These are phyloP conservation scores for Hypomyces perniciosus DNA, from an alignment of 2,329 filamentous ascomycete species.

Conservation along the genomic window DNA sequence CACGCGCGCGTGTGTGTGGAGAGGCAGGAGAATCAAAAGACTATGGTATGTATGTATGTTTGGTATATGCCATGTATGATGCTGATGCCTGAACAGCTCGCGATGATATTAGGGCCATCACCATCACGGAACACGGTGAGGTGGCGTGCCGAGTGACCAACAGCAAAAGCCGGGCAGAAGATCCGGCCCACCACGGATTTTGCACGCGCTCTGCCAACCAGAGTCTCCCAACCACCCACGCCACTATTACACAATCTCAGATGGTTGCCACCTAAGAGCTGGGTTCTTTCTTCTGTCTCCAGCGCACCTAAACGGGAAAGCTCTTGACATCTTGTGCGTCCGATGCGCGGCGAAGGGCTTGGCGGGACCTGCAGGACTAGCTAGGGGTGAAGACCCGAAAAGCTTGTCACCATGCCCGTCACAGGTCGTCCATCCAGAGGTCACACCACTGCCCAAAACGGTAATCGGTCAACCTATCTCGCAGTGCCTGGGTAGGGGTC, in stretches of 20 bases:
- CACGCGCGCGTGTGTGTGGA: slow-evolving; percentile 1
- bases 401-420: slow-evolving; percentile 11
- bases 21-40: background rate
- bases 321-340: slow-evolving; percentile 28
- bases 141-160: slow-evolving; percentile 6
- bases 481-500: slow-evolving; percentile 7
- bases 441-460: slow-evolving; percentile 21
- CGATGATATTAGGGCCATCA: background rate
- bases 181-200: slow-evolving; percentile 7
- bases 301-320: slow-evolving; percentile 26
- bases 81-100: slow-evolving; percentile 9
- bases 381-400: slow-evolving; percentile 3
- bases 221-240: background rate
- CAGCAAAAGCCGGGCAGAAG: slow-evolving; percentile 9
- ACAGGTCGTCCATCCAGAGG: slow-evolving; percentile 17
- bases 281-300: slow-evolving; percentile 1
- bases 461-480: slow-evolving; percentile 21
- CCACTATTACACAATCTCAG: slow-evolving; percentile 6
- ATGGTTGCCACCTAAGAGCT: slow-evolving; percentile 2
- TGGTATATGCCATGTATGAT: background rate
- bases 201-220: slow-evolving; percentile 1
- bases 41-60: background rate
- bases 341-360: slow-evolving; percentile 16
- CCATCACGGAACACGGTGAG: background rate
- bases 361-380: slow-evolving; percentile 16